Conservation (phyloP, 805 yeast species). For the Kazachstania martiniae region DNA sequence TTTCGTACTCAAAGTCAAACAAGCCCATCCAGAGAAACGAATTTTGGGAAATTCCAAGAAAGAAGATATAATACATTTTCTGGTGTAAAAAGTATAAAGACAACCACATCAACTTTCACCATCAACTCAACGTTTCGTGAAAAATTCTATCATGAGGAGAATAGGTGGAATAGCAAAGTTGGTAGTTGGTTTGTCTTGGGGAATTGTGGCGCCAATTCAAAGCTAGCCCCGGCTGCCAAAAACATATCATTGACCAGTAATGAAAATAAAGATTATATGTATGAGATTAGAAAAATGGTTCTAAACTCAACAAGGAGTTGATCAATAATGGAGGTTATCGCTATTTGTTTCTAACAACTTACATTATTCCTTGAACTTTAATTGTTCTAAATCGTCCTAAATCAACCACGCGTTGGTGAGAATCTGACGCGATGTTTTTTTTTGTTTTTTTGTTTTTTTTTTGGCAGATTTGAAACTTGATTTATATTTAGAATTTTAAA, state of each 20-base stretch:
- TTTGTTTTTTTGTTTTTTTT: too few relatives aligned
- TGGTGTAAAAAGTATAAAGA: neutral
- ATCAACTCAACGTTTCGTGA: conserved; percentile 17
- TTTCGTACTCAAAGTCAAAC: conserved; percentile 18
- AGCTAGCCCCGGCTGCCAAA: conserved; percentile 5
- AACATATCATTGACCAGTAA: conserved; percentile 8
- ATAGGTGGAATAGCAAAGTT: conserved; percentile 24
- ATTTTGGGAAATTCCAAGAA: too few relatives aligned
- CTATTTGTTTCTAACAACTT: too few relatives aligned
- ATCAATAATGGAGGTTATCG: too few relatives aligned
- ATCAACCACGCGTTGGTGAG: too few relatives aligned
- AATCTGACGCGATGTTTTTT: too few relatives aligned
- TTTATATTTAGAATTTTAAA: too few relatives aligned
- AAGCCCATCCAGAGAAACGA: too few relatives aligned
- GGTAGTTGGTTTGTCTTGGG: conserved; percentile 22
- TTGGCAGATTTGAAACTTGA: too few relatives aligned
- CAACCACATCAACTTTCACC: conserved; percentile 8
- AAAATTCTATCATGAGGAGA: conserved; percentile 26
- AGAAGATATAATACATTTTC: conserved; percentile 14
- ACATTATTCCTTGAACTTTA: too few relatives aligned
- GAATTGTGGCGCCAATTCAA: conserved; percentile 6
- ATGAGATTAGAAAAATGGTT: conserved; percentile 28
- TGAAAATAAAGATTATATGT: conserved; percentile 21
- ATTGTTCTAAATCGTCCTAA: too few relatives aligned
- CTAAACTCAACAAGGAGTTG: conserved; percentile 21